A percentile compares a stretch with the other conserved stretches of the same genome.
Conservation (phyloP, 768 basidiomycete species). For the Kwoniella sp. region DNA sequence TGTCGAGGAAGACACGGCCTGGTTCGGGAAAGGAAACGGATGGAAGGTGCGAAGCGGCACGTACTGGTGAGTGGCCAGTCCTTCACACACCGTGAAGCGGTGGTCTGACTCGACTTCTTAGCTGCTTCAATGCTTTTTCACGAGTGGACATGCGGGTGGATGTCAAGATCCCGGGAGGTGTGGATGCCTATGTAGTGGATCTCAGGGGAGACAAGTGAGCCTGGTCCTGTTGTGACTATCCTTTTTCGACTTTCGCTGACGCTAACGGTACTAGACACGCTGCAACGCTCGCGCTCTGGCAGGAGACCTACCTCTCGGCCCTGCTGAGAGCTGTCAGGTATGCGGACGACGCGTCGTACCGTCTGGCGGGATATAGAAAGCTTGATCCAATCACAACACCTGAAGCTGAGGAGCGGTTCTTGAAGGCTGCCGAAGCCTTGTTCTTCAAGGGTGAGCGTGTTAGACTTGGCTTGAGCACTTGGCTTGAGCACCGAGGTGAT, state of each 20-base stretch:
- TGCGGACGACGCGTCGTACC: slow-evolving; percentile 88
- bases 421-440: slow-evolving; percentile 81
- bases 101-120: slow-evolving; percentile 36
- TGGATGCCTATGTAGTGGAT: slow-evolving; percentile 88
- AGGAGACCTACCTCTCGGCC: slow-evolving; percentile 94
- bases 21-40: slow-evolving; percentile 72
- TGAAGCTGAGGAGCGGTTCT: slow-evolving; percentile 83
- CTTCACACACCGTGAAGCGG: not conserved
- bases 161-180: slow-evolving; percentile 97
- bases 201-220: slow-evolving; percentile 85
- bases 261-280: slow-evolving; percentile 61
- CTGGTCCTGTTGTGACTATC: slow-evolving; percentile 7
- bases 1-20: slow-evolving; percentile 82
- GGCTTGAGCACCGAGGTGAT: not conserved
- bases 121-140: slow-evolving; percentile 98
- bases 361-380: slow-evolving; percentile 88
- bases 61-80: slow-evolving; percentile 65
- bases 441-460: slow-evolving; percentile 69
- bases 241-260: not conserved
- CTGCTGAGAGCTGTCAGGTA: slow-evolving; percentile 86
- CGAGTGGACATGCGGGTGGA: slow-evolving; percentile 94
- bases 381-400: slow-evolving; percentile 86
- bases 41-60: slow-evolving; percentile 93
- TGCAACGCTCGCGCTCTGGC: slow-evolving; percentile 88
- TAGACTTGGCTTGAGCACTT: not conserved